Evolutionary conservation across 768 basidiomycete species (phyloP), one percentile per base, ranked within the genome.

Genomic region (Leccinum aurantiacum): DNA sequence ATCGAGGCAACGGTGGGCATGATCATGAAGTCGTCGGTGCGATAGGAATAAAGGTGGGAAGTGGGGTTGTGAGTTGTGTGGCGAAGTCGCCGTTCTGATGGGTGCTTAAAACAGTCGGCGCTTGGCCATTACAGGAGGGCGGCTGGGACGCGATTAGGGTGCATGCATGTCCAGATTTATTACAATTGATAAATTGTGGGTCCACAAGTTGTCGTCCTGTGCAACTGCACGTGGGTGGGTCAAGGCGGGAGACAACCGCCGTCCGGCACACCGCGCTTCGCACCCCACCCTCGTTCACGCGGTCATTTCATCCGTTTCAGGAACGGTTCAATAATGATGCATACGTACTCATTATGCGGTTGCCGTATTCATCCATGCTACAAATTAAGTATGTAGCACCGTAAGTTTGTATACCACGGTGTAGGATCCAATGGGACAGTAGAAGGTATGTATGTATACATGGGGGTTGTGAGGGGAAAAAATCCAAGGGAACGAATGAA

Each of bases 21-120:
- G 10, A 64, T 65, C 65, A 67, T 68, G 51, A 22, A 27, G 44
- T 46, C 55, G 60, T 56, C 37, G 38, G 50, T 51, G 48, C 31
- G 48, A 38, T 38, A 59, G 41, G 57, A 50, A 37, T 31, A 53
- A 25, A 27, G 57, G 25, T 27, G 25, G 48, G 53, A 31, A 35
- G 24, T 3, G 44, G 53, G 17, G 15, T 37, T 6, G 53, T 46
- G 22, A 29, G n/a, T 33, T 17, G 50, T 46, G 61, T 60, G 54
- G 63, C 49, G 58, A 61, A 47, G 31, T 44, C 41, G 59, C 33
- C 15, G 58, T 46, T 13, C 17, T 59, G 48, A 41, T 56, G 25
- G 31, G 56, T 63, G 58, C 63, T 72, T 71, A 62, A 73, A 73
- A 73, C 60, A 67, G 73, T 56, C 60, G 56, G 47, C 73, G 64